These are phyloP conservation scores for Eimeria nieschulzi DNA, from an alignment of 169 alveolate species.

Conservation along the genomic window DNA sequence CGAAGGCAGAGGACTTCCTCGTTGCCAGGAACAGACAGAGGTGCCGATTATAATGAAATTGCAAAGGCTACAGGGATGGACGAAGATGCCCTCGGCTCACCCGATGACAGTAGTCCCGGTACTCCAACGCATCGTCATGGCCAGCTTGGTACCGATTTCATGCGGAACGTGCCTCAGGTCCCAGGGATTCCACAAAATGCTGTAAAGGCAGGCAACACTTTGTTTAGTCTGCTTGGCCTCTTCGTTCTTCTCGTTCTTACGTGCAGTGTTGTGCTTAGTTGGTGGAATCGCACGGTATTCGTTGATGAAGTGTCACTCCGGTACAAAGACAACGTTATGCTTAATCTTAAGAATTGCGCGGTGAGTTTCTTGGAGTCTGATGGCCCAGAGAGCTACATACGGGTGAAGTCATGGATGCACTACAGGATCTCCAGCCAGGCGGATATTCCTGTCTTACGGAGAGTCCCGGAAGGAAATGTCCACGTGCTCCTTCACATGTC, in stretches of 20 bases:
- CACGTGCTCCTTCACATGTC: slow-evolving; percentile 48
- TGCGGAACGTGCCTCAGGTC: slow-evolving; percentile 73
- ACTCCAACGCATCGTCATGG: slow-evolving; percentile 14
- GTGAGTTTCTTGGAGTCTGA: neutral
- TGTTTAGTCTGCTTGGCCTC: slow-evolving; percentile 35
- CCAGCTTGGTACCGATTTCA: slow-evolving; percentile 76
- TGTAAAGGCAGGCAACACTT: slow-evolving; percentile 15
- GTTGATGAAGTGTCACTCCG: slow-evolving; percentile 2
- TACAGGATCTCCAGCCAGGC: slow-evolving; percentile 18
- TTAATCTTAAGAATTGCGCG: slow-evolving; percentile 57
- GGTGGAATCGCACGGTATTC: slow-evolving; percentile 23
- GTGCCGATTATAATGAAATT: neutral
- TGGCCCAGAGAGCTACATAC: slow-evolving; percentile 33
- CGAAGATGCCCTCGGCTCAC: neutral
- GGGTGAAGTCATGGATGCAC: slow-evolving; percentile 30
- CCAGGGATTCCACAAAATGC: slow-evolving; percentile 60
- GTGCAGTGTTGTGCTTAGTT: neutral
- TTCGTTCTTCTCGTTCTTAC: neutral
- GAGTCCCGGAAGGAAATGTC: neutral
- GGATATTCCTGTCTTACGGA: neutral
- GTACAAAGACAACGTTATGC: slow-evolving; percentile 3
- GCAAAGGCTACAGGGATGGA: neutral
- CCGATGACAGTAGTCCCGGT: neutral
- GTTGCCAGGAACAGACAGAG: neutral
- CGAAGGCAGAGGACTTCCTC: neutral